These are phyloP conservation scores for Monosporascus sp. DNA, from an alignment of 2,329 filamentous ascomycete species.

Conservation along the genomic window DNA sequence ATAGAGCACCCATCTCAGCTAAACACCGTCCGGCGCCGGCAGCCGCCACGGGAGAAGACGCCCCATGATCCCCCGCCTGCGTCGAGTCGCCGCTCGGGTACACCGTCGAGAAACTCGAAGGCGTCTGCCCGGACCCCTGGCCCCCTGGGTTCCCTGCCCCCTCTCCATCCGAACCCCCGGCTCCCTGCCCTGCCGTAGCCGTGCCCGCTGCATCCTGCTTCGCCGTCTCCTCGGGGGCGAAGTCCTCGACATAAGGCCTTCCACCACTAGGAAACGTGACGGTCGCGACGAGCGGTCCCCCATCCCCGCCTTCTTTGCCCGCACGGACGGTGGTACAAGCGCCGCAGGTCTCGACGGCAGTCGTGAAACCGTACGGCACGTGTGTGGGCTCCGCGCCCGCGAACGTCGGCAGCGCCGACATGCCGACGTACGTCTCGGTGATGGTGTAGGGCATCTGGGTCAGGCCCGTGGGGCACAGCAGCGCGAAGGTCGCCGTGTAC, in stretches of 20 bases:
- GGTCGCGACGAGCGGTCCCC: constrained; percentile 5
- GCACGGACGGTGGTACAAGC: constrained; percentile 1
- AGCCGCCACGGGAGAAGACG: too few species aligned
- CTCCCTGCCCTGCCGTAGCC: too few species aligned
- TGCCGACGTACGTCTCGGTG: constrained; percentile 16
- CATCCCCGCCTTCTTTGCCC: background rate
- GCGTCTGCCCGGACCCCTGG: too few species aligned
- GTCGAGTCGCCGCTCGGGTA: too few species aligned
- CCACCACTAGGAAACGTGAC: constrained; percentile 10
- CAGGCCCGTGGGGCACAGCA: constrained; percentile 7
- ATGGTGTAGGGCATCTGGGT: constrained; percentile 12
- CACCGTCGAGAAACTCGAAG: too few species aligned
- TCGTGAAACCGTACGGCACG: constrained; percentile 15
- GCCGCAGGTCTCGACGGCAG: constrained; percentile 11
- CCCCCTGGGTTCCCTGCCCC: too few species aligned
- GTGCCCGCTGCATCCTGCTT: too few species aligned
- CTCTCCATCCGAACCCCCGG: too few species aligned
- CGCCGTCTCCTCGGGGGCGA: background rate
- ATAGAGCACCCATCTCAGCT: too few species aligned
- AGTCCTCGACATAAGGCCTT: background rate
- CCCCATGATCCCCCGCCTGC: too few species aligned
- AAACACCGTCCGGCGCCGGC: too few species aligned
- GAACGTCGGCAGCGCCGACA: constrained; percentile 14
- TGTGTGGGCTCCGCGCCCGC: constrained; percentile 2
- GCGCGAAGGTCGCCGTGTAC: constrained; percentile 9